phyloP scores from a whole-genome alignment of 2,329 filamentous ascomycete species.

The Fusarium continuum region DNA sequence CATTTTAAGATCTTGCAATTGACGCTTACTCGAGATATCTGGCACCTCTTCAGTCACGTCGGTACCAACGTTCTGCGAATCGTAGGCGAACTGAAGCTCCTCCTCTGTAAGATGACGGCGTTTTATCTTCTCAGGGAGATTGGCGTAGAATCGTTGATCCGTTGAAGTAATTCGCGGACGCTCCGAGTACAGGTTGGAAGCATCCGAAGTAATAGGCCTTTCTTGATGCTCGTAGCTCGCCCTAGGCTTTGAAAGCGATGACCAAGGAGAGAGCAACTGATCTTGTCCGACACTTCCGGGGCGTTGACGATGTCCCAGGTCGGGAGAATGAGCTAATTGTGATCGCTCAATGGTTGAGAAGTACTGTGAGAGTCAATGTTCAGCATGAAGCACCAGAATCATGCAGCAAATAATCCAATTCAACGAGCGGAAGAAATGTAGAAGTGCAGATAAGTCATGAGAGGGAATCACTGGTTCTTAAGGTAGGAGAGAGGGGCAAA shows the following conservation, averaged over 20 bases:
- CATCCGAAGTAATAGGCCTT: conserved; percentile 31
- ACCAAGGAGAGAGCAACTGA: conserved; percentile 16
- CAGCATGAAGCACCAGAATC: conserved; percentile 26
- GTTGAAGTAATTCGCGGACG: conserved; percentile 55
- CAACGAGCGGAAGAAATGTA: conserved; percentile 7
- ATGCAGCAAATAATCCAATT: conserved; percentile 1
- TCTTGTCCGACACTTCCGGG: conserved; percentile 35
- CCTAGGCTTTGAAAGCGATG: conserved; percentile 21
- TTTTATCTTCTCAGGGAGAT: conserved; percentile 76
- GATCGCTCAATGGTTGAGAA: conserved; percentile 78
- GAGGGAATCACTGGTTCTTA: conserved; percentile 41
- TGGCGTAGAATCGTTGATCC: conserved; percentile 74
- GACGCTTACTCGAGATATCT: conserved; percentile 39
- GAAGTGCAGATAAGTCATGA: conserved; percentile 12
- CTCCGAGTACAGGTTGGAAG: conserved; percentile 12
- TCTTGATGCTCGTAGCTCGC: conserved; percentile 30
- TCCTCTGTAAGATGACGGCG: conserved; percentile 75
- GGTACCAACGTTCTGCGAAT: conserved; percentile 35
- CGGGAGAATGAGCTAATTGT: conserved; percentile 64
- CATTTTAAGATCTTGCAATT: conserved; percentile 36
- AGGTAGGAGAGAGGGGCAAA: conserved; percentile 38
- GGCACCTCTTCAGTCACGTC: conserved; percentile 49
- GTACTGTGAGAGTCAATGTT: conserved; percentile 59
- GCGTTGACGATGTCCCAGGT: conserved; percentile 21
- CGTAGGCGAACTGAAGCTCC: conserved; percentile 69